These are phyloP conservation scores for Chiua virens DNA, from an alignment of 768 basidiomycete species.

Conservation along the genomic window DNA sequence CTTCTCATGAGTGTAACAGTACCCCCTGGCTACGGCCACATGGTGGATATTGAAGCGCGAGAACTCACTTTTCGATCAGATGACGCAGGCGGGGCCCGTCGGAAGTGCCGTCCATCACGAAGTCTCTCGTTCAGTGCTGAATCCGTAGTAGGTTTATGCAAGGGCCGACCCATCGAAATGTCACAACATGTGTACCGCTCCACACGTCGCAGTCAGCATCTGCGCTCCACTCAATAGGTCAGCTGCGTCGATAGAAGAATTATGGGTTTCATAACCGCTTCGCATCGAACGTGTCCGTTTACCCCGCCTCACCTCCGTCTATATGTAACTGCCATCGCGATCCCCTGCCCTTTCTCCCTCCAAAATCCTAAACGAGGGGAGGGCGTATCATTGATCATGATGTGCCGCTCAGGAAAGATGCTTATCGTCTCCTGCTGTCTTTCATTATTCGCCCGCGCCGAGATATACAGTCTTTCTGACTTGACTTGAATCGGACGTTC, in stretches of 20 bases:
- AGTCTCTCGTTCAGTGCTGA: no score
- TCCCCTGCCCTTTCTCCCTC: background rate
- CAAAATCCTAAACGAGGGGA: background rate
- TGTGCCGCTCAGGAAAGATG: background rate
- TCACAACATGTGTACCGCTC: no score
- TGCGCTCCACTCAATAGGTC: background rate
- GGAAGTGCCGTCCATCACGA: no score
- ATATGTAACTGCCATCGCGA: background rate
- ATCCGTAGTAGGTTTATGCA: no score
- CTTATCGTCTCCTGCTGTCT: conserved; percentile 7
- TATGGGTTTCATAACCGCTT: conserved; percentile 5
- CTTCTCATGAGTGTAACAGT: no score
- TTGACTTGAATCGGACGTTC: conserved; percentile 51
- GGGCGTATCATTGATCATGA: conserved; percentile 1
- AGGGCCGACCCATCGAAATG: background rate
- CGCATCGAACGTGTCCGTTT: background rate
- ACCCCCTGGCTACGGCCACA: no score
- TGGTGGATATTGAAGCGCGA: no score
- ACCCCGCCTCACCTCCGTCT: background rate
- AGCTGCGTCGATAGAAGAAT: background rate
- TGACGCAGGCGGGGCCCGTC: no score
- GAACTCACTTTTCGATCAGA: no score
- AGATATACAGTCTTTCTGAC: conserved; percentile 43
- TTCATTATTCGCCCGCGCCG: conserved; percentile 14
- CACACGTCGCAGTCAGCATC: background rate